Evolutionary conservation across 2,329 filamentous ascomycete genomes (phyloP), one percentile per base, ranked within the genome.

Genomic region (Myrmaecium sp.): DNA sequence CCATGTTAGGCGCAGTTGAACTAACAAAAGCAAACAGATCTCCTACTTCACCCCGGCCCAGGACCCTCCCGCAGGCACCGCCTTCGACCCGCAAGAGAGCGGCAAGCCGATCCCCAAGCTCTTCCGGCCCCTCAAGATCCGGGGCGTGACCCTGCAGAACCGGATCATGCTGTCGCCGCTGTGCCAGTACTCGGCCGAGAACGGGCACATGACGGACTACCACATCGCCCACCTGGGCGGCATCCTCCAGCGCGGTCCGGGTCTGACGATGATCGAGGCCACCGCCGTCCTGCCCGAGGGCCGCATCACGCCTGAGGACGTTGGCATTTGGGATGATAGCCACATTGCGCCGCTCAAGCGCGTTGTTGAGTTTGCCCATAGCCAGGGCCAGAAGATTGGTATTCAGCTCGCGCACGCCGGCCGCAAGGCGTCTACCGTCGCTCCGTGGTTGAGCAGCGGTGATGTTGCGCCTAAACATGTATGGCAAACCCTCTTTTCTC

Each of bases 361-460:
- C 32, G 65, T 86, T 23, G 68, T 74, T 18, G 78, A 91, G 33
- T 91, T 83, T 35, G 69, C 76, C 3, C 82, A 91, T 56, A 70
- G 66, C 14, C 83, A 92, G 51, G 66, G 64, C 44, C 73, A 82
- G 42, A 70, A 77, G 36, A 70, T 80, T 27, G 81, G 68, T 27
- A 74, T 92, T 33, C 83, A 93, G 56, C 62, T 92, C 4, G 79
- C 59, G 1, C 83, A 93, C 42, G 82, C 81, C 0, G 83, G 83
- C 5, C 51, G 67, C 16, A 73, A 73, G 39, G 65, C 67, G 4
- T 60, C 55, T 34, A 69, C 64, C 3, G 58, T 69, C 3, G 63
- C 67, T 0, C 67, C 67, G 1, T 86, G 76, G 75, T 51, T 81
- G 29, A 57, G 51, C 30, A 43, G 44, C 14, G 64, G 61, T 5